Conservation (phyloP, 164 flowering plant species). For the Berberis vulgaris region DNA sequence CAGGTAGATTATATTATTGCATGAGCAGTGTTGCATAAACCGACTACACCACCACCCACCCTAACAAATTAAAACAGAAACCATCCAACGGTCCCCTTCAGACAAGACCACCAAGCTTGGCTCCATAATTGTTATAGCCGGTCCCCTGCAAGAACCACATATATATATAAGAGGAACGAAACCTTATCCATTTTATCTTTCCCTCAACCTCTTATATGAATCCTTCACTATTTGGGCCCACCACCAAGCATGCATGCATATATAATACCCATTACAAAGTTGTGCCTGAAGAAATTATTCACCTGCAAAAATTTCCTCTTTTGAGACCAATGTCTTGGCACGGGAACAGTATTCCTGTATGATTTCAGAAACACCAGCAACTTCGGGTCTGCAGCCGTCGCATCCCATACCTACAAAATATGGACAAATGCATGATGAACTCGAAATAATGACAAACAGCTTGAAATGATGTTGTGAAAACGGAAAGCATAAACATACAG, state of each 20-base stretch:
- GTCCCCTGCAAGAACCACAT: slow-evolving; percentile 99
- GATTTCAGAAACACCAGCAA: slow-evolving; percentile 87
- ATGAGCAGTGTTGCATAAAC: slow-evolving; percentile 9
- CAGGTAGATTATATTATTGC: slow-evolving; percentile 5
- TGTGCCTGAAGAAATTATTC: slow-evolving; percentile 13
- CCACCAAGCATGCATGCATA: slow-evolving; percentile 25
- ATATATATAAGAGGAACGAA: slow-evolving; percentile 77
- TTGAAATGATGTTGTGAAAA: background rate
- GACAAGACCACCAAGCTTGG: slow-evolving; percentile 64
- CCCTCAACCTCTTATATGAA: slow-evolving; percentile 43
- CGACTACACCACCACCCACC: slow-evolving; percentile 49
- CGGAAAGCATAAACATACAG: background rate
- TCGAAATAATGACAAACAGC: background rate
- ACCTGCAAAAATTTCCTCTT: slow-evolving; percentile 97
- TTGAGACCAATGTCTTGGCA: slow-evolving; percentile 98
- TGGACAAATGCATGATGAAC: background rate
- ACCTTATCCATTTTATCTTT: slow-evolving; percentile 49
- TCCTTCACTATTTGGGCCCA: slow-evolving; percentile 22
- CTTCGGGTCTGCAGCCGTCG: slow-evolving; percentile 92
- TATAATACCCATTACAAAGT: slow-evolving; percentile 1
- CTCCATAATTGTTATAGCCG: slow-evolving; percentile 82
- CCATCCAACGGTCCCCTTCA: slow-evolving; percentile 45
- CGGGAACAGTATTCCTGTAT: slow-evolving; percentile 92
- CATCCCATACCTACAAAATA: slow-evolving; percentile 85
- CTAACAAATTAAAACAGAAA: slow-evolving; percentile 35